Conservation (phyloP, 257 asterid genomes). For the Solanum pinnatisectum region DNA sequence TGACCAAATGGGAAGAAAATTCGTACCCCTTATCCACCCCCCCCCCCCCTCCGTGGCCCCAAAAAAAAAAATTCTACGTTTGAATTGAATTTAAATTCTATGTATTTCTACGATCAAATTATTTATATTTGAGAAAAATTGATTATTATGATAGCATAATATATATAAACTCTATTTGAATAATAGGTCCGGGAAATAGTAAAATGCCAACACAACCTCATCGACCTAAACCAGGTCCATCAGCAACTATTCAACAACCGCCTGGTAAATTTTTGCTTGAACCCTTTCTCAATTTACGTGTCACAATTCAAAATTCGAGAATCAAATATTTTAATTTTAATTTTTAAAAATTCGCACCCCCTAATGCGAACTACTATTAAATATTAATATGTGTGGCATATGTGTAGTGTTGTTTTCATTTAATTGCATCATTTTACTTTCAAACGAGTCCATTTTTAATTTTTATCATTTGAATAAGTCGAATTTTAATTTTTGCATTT, state of each 20-base stretch:
- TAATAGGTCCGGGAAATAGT: neutral
- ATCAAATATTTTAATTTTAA: no score
- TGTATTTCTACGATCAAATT: neutral
- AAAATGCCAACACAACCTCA: neutral
- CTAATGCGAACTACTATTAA: no score
- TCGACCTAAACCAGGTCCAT: accelerated
- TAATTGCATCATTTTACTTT: no score
- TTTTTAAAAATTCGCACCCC: no score
- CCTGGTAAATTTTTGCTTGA: neutral
- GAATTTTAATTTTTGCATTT: no score
- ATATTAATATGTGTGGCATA: no score
- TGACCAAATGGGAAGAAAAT: neutral
- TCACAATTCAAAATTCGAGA: no score
- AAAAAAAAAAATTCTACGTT: no score
- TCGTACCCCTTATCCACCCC: neutral
- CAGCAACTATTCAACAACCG: neutral
- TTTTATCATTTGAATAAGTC: no score
- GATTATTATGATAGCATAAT: neutral
- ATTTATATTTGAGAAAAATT: neutral
- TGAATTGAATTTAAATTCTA: neutral
- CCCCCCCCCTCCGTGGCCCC: no score
- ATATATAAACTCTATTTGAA: neutral
- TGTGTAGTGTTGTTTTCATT: no score
- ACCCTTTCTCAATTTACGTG: neutral
- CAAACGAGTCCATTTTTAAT: no score